Percentiles rank a stretch among this genome's conserved stretches.
Conservation (phyloP, 768 basidiomycete genomes). For the Macrocybe gigantea region DNA sequence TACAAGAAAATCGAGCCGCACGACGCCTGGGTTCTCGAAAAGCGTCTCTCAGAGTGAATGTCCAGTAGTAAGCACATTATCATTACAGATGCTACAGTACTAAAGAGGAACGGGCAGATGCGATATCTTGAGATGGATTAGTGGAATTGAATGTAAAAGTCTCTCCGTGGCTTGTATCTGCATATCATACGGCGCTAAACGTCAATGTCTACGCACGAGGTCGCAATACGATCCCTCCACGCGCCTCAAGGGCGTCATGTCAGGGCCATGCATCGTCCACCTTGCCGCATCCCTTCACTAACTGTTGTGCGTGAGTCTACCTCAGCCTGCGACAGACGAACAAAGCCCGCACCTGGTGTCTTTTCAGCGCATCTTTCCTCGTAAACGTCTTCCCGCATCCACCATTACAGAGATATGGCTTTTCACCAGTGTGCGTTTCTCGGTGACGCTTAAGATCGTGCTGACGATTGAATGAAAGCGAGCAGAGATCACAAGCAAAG, state of each 20-base stretch:
- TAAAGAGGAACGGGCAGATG: too few species aligned
- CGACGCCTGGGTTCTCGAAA: constrained; percentile 86
- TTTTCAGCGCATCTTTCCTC: constrained; percentile 79
- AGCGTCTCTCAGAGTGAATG: constrained; percentile 27
- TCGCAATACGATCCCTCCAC: too few species aligned
- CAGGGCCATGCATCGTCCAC: constrained; percentile 49
- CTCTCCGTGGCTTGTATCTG: background rate
- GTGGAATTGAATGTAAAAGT: background rate
- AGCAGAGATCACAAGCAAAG: constrained; percentile 67
- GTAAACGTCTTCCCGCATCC: constrained; percentile 87
- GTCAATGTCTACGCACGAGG: too few species aligned
- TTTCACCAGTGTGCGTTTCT: constrained; percentile 82
- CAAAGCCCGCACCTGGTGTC: constrained; percentile 61
- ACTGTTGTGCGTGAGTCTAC: constrained; percentile 30
- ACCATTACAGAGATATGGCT: constrained; percentile 78
- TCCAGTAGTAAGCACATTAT: too few species aligned
- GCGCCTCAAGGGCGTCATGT: background rate
- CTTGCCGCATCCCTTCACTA: constrained; percentile 76
- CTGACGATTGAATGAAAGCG: constrained; percentile 79
- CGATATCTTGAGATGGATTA: too few species aligned
- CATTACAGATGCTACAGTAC: too few species aligned
- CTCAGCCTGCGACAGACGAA: constrained; percentile 3
- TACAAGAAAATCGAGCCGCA: constrained; percentile 86
- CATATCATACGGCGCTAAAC: background rate
- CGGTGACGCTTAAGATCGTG: constrained; percentile 83